Conservation (phyloP, 1,284 basidiomycete species). For the Exobasidium rhododendri region DNA sequence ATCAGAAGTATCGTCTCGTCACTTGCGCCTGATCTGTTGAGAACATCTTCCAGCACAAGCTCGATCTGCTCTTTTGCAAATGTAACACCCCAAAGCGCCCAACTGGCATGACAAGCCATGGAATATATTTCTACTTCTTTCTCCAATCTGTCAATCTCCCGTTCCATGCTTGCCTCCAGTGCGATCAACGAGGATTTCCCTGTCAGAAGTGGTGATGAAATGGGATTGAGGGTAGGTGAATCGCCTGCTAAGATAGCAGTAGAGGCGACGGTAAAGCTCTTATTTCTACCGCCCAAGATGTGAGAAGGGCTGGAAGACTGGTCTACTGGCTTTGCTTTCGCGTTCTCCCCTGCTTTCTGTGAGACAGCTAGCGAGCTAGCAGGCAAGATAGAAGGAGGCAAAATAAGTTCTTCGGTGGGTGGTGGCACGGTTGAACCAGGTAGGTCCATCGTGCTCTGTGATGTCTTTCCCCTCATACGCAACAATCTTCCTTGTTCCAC, state of each 20-base stretch:
- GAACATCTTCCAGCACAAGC: conserved; percentile 21
- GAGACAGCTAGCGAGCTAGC: not conserved
- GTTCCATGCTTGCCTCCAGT: conserved; percentile 33
- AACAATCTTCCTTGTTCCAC: conserved; percentile 48
- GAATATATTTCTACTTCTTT: conserved; percentile 45
- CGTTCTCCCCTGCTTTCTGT: not conserved
- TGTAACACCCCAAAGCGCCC: conserved; percentile 52
- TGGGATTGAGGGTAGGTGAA: not conserved
- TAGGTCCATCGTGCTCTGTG: not conserved
- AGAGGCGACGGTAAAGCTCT: not conserved
- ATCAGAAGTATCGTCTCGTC: not conserved
- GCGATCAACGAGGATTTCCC: conserved; percentile 22
- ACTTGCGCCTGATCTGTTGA: not conserved
- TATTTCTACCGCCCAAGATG: not conserved
- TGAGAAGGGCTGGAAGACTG: not conserved
- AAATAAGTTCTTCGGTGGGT: not conserved
- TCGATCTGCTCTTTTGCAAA: conserved; percentile 45
- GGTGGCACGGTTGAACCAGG: not conserved
- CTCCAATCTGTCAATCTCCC: conserved; percentile 48
- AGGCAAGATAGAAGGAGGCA: conserved; percentile 3
- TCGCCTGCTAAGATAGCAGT: not conserved
- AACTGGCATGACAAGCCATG: conserved; percentile 47
- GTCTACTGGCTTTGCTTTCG: not conserved
- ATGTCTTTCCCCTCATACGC: conserved; percentile 28
- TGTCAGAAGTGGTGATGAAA: not conserved